Conservation (phyloP, 352 stramenopile species). For the Phytophthora pisi region DNA sequence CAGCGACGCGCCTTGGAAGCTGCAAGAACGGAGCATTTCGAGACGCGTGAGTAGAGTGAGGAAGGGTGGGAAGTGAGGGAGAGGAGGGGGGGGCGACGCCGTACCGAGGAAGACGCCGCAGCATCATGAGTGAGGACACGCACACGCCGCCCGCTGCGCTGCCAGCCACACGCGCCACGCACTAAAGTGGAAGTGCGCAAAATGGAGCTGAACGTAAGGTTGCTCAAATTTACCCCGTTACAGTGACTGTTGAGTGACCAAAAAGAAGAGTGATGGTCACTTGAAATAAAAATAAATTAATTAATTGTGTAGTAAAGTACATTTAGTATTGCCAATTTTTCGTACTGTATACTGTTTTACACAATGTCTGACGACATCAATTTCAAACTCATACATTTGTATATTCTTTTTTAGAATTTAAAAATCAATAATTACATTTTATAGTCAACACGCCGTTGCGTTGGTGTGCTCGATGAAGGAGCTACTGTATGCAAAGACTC, state of each 20-base stretch:
- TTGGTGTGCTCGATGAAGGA: no score
- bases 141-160: not conserved
- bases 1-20: slow-evolving; percentile 19
- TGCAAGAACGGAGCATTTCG: slow-evolving; percentile 3
- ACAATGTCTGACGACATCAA: no score
- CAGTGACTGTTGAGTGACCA: not conserved
- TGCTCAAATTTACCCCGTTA: not conserved
- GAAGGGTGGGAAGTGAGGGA: not conserved
- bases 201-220: slow-evolving; percentile 14
- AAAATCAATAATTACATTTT: no score
- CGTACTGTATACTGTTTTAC: no score
- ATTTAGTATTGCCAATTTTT: not conserved
- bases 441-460: no score
- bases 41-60: not conserved
- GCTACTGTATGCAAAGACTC: no score
- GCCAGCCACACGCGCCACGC: slow-evolving; percentile 12
- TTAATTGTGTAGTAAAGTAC: no score
- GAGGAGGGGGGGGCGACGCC: not conserved
- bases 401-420: no score
- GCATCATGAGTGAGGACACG: slow-evolving; percentile 16
- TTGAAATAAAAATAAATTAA: not conserved
- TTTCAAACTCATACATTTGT: no score
- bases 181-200: not conserved
- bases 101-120: slow-evolving; percentile 38
- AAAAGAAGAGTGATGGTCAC: not conserved